phyloP scores from a whole-genome alignment of 2,329 filamentous ascomycete genomes.

The Pseudogymnoascus sp. region DNA sequence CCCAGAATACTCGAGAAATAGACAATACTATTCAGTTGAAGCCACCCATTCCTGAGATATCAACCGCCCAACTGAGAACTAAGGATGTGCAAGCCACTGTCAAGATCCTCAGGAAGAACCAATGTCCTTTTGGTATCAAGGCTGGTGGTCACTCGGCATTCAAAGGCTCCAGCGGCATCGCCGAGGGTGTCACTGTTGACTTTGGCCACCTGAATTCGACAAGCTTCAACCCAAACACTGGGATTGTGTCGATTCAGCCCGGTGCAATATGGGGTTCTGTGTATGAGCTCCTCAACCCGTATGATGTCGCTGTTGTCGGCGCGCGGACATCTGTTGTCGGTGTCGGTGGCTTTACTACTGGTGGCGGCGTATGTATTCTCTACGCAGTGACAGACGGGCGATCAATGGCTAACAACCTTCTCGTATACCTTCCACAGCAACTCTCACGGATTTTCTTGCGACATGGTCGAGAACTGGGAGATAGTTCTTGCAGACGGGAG shows the following conservation, averaged over 20 bases:
- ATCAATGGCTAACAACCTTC: constrained; percentile 15
- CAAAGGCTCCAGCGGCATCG: constrained; percentile 38
- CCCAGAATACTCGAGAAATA: no score
- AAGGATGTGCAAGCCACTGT: constrained; percentile 33
- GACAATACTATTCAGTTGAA: no score
- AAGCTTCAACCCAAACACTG: constrained; percentile 22
- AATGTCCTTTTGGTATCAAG: constrained; percentile 39
- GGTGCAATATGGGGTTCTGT: constrained; percentile 33
- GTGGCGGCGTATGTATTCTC: constrained; percentile 26
- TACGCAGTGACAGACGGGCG: constrained; percentile 12
- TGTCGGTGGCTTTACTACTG: constrained; percentile 33
- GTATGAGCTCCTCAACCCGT: constrained; percentile 28
- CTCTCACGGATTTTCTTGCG: constrained; percentile 41
- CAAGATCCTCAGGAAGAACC: constrained; percentile 33
- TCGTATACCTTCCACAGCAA: constrained; percentile 32
- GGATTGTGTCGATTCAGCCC: constrained; percentile 27
- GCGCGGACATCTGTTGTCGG: constrained; percentile 31
- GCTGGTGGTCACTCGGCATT: constrained; percentile 42
- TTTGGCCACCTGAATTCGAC: constrained; percentile 26
- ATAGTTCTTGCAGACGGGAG: constrained; percentile 44
- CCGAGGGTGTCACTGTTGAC: constrained; percentile 40
- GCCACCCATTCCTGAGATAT: no score
- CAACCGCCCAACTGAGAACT: no score
- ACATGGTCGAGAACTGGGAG: constrained; percentile 41
- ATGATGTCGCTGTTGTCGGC: constrained; percentile 29